Evolutionary conservation across 257 asterid species (phyloP), one percentile per base, ranked within the genome.

Genomic region (Haberlea rhodopensis): DNA sequence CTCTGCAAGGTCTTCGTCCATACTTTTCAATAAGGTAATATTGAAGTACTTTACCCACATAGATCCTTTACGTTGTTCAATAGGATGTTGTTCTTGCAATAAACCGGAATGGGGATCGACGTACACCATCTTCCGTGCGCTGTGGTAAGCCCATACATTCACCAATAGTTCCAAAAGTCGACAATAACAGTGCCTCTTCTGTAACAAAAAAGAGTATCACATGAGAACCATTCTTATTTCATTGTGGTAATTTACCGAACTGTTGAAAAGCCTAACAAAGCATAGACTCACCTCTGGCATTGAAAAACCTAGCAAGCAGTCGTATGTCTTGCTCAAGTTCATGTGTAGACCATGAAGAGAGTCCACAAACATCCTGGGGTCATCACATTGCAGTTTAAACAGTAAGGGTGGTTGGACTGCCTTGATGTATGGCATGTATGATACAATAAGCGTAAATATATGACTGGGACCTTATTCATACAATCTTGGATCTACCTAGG

Each of bases 1-100:
- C 78, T 94, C 95, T 25, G 96, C 99, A 18, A 94, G 86, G 82
- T 89, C 96, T 80, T 92, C 99, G 37, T 92, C 99, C 97, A 89
- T 92, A 53, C 82, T 87, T 80, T 87, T 87, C 71, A 92, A 62
- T 57, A 87, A 71, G 9, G 90, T 71, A 13, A 43, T 15, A 71
- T 86, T 83, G 83, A 92, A 87, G 80, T 84, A 92, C 63, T 87
- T 87, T 0, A 80, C 72, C 99, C 99, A 89, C 94, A 90, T 84
- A 48, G 78, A 84, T 66, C 85, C 90, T 76, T 60, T 85, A 62
- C 99, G 82, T 62, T 80, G 87, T 72, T 85, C 91, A 34, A 92
- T 25, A 1, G 78, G 90, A 70, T 92, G 97, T 26, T 89, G 96
- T 71, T 90, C 99, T 76, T 80, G 73, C 76, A 81, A 62, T 53